Conservation (phyloP, 1,284 basidiomycete genomes). For the Melampsora occidentalis region DNA sequence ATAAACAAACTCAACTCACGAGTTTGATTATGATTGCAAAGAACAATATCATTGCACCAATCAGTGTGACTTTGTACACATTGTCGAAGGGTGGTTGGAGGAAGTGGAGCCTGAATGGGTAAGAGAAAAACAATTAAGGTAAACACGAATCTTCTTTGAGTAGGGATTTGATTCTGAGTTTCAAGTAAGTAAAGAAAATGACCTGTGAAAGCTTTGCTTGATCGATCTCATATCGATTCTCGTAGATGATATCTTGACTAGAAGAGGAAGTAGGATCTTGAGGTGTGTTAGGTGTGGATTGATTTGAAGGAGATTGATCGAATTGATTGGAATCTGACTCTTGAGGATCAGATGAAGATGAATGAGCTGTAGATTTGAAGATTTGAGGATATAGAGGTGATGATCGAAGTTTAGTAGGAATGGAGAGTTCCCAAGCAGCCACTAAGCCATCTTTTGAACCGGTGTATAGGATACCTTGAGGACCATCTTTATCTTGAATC, state of each 20-base stretch:
- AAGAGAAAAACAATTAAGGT: not conserved
- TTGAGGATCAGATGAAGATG: not conserved
- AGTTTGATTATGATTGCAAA: slow-evolving; percentile 90
- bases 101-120: slow-evolving; percentile 43
- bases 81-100: slow-evolving; percentile 53
- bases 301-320: not conserved
- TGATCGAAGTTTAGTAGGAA: slow-evolving; percentile 61
- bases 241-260: slow-evolving; percentile 10
- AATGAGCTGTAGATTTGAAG: not conserved
- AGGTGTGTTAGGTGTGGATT: not conserved
- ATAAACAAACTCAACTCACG: slow-evolving; percentile 57
- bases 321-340: no score
- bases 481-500: slow-evolving; percentile 62
- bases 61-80: slow-evolving; percentile 61
- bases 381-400: not conserved
- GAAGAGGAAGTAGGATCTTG: not conserved
- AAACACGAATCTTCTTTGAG: not conserved
- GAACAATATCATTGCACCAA: slow-evolving; percentile 92
- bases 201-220: slow-evolving; percentile 14
- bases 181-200: not conserved
- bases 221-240: slow-evolving; percentile 28
- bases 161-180: not conserved
- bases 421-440: slow-evolving; percentile 81
- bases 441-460: slow-evolving; percentile 82
- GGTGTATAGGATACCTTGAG: slow-evolving; percentile 81